Base-by-base conservation (phyloP, 805 yeast genomes). In the Metschnikowia similis region DNA sequence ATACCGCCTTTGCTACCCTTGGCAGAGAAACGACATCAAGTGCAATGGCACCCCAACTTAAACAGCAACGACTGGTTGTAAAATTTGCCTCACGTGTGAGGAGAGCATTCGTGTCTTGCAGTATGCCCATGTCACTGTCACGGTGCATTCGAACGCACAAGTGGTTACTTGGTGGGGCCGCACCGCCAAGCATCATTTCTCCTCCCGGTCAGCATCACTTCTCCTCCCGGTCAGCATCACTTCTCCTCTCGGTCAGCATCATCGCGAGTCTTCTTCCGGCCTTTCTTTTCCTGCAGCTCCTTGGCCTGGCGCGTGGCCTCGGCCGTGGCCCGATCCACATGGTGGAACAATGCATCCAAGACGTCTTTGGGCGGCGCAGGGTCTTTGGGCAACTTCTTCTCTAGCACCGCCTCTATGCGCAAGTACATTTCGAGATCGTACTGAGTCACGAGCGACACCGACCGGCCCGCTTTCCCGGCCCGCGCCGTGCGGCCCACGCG, bases 401-500 rank as follows among this genome's bases (percentile, higher is more conserved):
- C 85, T 48, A 94, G 79, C 8, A 87, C 97, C 48, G 84, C 84
- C 67, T 94, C 99, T 47, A 94, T 91, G 63, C 97, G 78, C 56
- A 90, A 72, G 62, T 89, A 87, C 60, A 90, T 72, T 66, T 91
- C 97, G 53, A 94, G 74, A 66, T 94, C 99, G 65, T 94, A 94
- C 67, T 94, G 99, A 0, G 98, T 91, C 31, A 90, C 95, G 50
- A 91, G 72, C 2, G 96, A 86, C 14, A 91, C 76, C 2, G 96
- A 87, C 64, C 85, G 87, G 44, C 96, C 96, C 0, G 92, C 82
- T 58, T 90, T 79, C 16, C 96, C 96, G 0, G 96, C 96, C 67
- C 97, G 84, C 2, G 97, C 97, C 32, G 97, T 90, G 74, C 97
- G 85, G 50, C 97, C 97, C 32, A 91, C 97, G 69, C 96, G 75